These are phyloP conservation scores for Microdochium paspali DNA, from an alignment of 2,329 filamentous ascomycete genomes.

Conservation along the genomic window DNA sequence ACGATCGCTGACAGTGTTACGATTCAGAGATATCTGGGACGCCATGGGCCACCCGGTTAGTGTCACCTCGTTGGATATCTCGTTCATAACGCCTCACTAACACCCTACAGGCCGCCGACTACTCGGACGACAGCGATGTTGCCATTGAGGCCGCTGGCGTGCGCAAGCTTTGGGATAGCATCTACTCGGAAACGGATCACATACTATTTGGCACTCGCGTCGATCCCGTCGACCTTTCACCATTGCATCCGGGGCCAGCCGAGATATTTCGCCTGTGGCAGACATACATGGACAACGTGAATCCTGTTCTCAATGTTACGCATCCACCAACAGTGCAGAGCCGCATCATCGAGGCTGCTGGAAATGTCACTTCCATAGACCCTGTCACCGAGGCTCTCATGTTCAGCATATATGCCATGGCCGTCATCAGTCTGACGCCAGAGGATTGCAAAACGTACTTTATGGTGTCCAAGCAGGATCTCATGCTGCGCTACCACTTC, in stretches of 20 bases:
- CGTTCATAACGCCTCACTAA: constrained; percentile 4
- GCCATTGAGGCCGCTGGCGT: constrained; percentile 22
- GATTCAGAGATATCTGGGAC: constrained; percentile 35
- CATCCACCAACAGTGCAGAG: constrained; percentile 45
- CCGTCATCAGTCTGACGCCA: constrained; percentile 29
- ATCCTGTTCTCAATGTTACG: constrained; percentile 49
- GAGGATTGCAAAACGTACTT: constrained; percentile 33
- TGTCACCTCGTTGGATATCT: constrained; percentile 4
- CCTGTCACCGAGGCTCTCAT: constrained; percentile 42
- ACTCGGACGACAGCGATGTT: constrained; percentile 15
- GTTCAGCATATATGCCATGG: constrained; percentile 40
- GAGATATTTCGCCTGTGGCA: constrained; percentile 46
- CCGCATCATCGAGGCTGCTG: constrained; percentile 38
- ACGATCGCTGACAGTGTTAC: not conserved
- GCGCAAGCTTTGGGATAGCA: constrained; percentile 32
- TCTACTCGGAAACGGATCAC: constrained; percentile 30
- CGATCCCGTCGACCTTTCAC: constrained; percentile 30
- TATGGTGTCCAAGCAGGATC: constrained; percentile 24
- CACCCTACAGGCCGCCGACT: constrained; percentile 3
- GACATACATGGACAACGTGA: constrained; percentile 46
- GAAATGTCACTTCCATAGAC: constrained; percentile 27
- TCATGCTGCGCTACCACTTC: constrained; percentile 32
- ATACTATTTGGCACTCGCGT: constrained; percentile 41
- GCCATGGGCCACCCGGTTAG: constrained; percentile 32
- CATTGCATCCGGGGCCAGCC: constrained; percentile 37